Evolutionary conservation across 768 basidiomycete genomes (phyloP), one percentile per base, ranked within the genome.

Genomic region (Rhizopogon vesiculosus): DNA sequence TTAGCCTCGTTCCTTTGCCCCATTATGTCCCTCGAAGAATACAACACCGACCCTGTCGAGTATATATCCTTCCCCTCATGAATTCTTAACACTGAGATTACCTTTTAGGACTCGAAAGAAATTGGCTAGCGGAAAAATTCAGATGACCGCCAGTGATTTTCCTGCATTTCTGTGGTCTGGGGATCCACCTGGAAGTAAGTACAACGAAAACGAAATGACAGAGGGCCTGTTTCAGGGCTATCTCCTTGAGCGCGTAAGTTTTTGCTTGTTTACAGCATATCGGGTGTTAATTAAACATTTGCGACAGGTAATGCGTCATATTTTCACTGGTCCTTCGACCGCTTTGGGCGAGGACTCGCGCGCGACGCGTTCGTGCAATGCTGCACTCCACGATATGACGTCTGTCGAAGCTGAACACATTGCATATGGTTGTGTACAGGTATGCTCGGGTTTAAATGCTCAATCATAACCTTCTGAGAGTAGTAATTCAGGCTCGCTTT

Each of bases 261-360:
- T 8, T 42, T 33, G 8, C 35, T 28, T 33, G 12, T 54, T 15
- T 51, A 7, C 1, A 40, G 28, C 25, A n/a, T 16, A 16, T 16
- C 31, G 3, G 12, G 31, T 42, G 42, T 54, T 29, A 40, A 42
- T 22, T 10, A 45, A 33, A 0, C 18, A 40, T 15, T 15, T 46
- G n/a, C 16, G 12, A 9, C 5, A 56, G 58, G 54, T 59, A 19
- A 29, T 42, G 6, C 3, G 28, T 18, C 58, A 56, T 16, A 52
- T 59, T 4, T 59, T 42, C n/a, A 59, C 51, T 39, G 54, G 55
- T 1, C 55, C 58, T 13, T 59, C 58, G 16, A 54, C 58, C 4
- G 44, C 28, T 3, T 9, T 52, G 6, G 51, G 46, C 3, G 45
- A 16, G 1, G 38, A 40, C 35, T 43, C 49, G 38, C 9, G 16